Evolutionary conservation across 1,284 basidiomycete species (phyloP), one percentile per base, ranked within the genome.

Genomic region (Mycosarcoma mackinlayi): DNA sequence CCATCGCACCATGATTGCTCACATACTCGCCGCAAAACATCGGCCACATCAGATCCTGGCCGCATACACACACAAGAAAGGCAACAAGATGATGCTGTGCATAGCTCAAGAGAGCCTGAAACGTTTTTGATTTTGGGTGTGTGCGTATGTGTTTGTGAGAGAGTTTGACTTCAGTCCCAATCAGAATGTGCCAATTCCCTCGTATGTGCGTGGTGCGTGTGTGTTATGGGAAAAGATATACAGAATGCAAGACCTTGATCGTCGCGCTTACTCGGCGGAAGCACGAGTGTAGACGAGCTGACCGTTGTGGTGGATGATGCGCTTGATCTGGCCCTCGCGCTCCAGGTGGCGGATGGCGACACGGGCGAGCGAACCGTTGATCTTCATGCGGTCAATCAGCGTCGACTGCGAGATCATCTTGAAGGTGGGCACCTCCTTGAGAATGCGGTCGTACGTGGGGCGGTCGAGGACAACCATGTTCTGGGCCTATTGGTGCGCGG

Each of bases 401-500:
- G 79, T 76, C 35, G 77, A 81, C 86, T 95, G 93, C 84, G 91
- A 92, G 89, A 98, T 94, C 88, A 98, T 92, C 84, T 93, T 93
- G 93, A 95, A 99, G 84, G 94, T 95, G 46, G 96, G 96, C 85
- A 95, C 94, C 86, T 99, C 96, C 89, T 98, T 98, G 83, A 97
- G 85, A 87, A 97, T 94, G 84, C 92, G 92, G 88, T 97, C 94
- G 88, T 88, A 96, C 70, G 88, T 90, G 54, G 88, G 75, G 37
- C 75, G 73, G 75, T 83, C 81, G 34, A 96, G 90, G 79, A 90
- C 87, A 85, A 98, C 94, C 83, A 92, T 89, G 88, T 95, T 93
- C 73, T 85, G 82, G 67, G 84, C 82, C 83, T 84, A 42, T 40
- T 21, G 16, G n/a, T 27, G 4, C 37, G 25, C 31, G n/a, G n/a